phyloP scores from a whole-genome alignment of 164 flowering plant genomes.

The Vitis labrusca region DNA sequence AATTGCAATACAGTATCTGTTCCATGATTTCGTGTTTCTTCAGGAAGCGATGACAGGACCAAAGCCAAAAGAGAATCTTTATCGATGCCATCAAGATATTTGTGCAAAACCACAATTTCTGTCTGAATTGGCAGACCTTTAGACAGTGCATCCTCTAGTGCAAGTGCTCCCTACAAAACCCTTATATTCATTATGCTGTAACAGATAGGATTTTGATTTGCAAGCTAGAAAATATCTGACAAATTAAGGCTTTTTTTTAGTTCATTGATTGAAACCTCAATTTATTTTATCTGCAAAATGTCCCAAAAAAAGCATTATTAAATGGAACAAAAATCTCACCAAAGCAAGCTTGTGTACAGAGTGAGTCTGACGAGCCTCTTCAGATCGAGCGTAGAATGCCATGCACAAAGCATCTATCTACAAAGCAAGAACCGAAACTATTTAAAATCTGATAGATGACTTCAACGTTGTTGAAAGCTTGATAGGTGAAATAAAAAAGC shows the following conservation, averaged over 20 bases:
- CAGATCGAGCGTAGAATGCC: constrained; percentile 96
- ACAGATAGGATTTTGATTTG: neutral
- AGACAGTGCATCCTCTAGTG: constrained; percentile 87
- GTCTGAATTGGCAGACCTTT: constrained; percentile 79
- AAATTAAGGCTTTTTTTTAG: neutral
- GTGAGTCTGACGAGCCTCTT: constrained; percentile 89
- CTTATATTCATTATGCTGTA: neutral
- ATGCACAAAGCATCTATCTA: constrained; percentile 91
- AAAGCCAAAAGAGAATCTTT: constrained; percentile 71
- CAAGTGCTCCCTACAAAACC: constrained; percentile 74
- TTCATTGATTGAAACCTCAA: neutral
- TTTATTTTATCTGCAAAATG: neutral
- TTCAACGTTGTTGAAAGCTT: too few species aligned
- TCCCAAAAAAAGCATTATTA: neutral
- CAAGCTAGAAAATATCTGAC: neutral
- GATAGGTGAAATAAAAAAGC: too few species aligned
- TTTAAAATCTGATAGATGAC: too few species aligned
- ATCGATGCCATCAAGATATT: constrained; percentile 66
- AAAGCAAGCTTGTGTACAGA: constrained; percentile 89
- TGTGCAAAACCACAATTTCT: constrained; percentile 63
- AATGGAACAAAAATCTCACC: constrained; percentile 40
- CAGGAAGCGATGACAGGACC: constrained; percentile 87
- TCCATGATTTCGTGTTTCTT: constrained; percentile 64
- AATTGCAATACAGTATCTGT: constrained; percentile 68
- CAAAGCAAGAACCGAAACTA: constrained; percentile 11